Evolutionary conservation across 2,329 filamentous ascomycete species (phyloP).

Genomic region (Zarea fungicola): DNA sequence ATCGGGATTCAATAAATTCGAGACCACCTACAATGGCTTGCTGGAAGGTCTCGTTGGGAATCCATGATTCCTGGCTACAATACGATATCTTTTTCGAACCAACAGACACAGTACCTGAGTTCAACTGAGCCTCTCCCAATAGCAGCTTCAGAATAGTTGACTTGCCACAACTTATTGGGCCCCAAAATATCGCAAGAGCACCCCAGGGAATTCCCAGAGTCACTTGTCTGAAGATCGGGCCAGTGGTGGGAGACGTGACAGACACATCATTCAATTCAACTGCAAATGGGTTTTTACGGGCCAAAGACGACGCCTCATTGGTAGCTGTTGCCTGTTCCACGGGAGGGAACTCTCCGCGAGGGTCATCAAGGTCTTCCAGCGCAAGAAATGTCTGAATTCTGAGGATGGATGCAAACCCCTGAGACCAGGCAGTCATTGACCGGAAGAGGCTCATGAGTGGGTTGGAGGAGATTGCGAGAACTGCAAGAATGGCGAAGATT

Average conservation of each 20-base stretch:
- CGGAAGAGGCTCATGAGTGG: background rate
- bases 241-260: background rate
- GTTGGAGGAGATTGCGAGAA: background rate
- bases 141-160: background rate
- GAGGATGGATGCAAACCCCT: background rate
- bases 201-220: background rate
- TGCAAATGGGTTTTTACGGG: background rate
- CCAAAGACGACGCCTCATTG: too few species aligned
- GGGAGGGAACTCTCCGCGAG: too few species aligned
- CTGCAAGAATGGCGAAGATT: background rate
- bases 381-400: background rate
- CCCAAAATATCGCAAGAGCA: background rate
- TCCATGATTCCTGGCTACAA: background rate
- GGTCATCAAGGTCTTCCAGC: background rate
- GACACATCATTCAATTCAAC: background rate
- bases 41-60: background rate
- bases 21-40: background rate
- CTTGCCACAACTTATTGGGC: background rate
- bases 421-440: background rate
- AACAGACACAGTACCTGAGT: background rate
- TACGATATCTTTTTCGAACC: background rate
- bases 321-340: too few species aligned
- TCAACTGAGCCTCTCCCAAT: background rate
- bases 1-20: background rate
- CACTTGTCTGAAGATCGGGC: background rate